phyloP scores from a whole-genome alignment of 2,329 filamentous ascomycete species.

The Hirsutella thompsonii region DNA sequence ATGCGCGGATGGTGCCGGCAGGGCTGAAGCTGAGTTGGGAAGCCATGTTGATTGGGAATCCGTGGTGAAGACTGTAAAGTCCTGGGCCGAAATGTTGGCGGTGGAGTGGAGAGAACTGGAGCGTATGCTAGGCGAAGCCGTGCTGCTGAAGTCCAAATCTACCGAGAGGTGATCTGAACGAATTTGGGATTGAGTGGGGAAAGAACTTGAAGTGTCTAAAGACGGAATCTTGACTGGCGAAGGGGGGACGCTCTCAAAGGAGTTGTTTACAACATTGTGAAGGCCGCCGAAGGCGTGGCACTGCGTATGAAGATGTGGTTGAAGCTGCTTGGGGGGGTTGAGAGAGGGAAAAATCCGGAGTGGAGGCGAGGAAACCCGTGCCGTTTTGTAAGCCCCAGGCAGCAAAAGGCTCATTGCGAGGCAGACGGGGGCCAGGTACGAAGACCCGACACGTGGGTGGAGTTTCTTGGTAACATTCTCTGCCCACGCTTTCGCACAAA shows the following conservation, averaged over 20 bases:
- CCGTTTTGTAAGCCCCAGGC: conserved; percentile 34
- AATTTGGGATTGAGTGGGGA: conserved; percentile 11
- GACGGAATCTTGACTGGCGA: conserved; percentile 41
- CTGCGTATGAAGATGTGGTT: conserved; percentile 13
- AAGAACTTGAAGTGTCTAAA: conserved; percentile 13
- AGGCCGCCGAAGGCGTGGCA: conserved; percentile 23
- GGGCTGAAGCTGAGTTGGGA: conserved; percentile 53
- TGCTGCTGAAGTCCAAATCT: conserved; percentile 55
- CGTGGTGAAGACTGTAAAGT: conserved; percentile 70
- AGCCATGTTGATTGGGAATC: conserved; percentile 72
- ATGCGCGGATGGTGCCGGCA: conserved; percentile 49
- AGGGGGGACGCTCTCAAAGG: conserved; percentile 21
- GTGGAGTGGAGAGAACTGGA: conserved; percentile 38
- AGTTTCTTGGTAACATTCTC: background rate
- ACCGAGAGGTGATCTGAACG: conserved; percentile 42
- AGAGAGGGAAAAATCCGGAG: conserved; percentile 13
- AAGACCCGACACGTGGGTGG: background rate
- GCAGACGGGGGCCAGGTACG: conserved; percentile 4
- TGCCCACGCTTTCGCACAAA: background rate
- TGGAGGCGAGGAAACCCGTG: conserved; percentile 11
- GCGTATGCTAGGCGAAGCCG: conserved; percentile 44
- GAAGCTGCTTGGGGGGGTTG: conserved; percentile 18
- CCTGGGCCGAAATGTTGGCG: conserved; percentile 50
- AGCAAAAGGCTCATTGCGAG: conserved; percentile 17
- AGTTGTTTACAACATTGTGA: conserved; percentile 48